phyloP scores from a whole-genome alignment of 208 protist genomes.

The Jaenimonas drosophilae region DNA sequence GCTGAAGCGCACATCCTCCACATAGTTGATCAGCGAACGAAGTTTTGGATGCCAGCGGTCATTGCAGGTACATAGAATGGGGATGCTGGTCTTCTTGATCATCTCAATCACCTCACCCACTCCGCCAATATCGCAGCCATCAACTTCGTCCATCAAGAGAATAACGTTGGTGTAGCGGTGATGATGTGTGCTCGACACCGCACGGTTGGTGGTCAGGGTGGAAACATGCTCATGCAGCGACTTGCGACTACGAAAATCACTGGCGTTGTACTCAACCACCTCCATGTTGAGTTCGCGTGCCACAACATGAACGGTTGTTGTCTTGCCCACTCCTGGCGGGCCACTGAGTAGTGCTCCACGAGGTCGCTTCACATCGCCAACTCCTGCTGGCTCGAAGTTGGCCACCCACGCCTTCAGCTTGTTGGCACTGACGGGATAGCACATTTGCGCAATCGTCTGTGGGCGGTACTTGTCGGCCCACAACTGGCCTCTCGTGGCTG shows the following conservation, averaged over 20 bases:
- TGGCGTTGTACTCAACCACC: slow-evolving; percentile 98
- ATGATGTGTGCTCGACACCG: slow-evolving; percentile 38
- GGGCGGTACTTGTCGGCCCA: slow-evolving; percentile 98
- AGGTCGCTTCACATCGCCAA: slow-evolving; percentile 28
- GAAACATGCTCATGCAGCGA: slow-evolving; percentile 76
- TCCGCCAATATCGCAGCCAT: slow-evolving; percentile 99
- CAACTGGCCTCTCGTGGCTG: slow-evolving; percentile 21
- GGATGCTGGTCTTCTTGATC: slow-evolving; percentile 90
- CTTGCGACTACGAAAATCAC: slow-evolving; percentile 95
- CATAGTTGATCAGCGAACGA: slow-evolving; percentile 91
- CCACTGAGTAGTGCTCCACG: slow-evolving; percentile 91
- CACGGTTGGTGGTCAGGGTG: slow-evolving; percentile 62
- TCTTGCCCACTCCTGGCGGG: slow-evolving; percentile 99
- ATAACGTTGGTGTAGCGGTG: slow-evolving; percentile 68
- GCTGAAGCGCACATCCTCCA: slow-evolving; percentile 92
- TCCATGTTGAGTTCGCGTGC: slow-evolving; percentile 76
- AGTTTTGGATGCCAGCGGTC: slow-evolving; percentile 94
- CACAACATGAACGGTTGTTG: slow-evolving; percentile 92
- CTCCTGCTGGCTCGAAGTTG: slow-evolving; percentile 63
- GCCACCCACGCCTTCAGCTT: slow-evolving; percentile 90
- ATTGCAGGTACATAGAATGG: slow-evolving; percentile 99
- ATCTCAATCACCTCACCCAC: slow-evolving; percentile 93
- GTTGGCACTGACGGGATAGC: slow-evolving; percentile 81
- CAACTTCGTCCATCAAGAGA: slow-evolving; percentile 99
- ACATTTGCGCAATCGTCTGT: slow-evolving; percentile 74